Evolutionary conservation across 768 basidiomycete genomes (phyloP).

Genomic region (Sarcodon sp.): DNA sequence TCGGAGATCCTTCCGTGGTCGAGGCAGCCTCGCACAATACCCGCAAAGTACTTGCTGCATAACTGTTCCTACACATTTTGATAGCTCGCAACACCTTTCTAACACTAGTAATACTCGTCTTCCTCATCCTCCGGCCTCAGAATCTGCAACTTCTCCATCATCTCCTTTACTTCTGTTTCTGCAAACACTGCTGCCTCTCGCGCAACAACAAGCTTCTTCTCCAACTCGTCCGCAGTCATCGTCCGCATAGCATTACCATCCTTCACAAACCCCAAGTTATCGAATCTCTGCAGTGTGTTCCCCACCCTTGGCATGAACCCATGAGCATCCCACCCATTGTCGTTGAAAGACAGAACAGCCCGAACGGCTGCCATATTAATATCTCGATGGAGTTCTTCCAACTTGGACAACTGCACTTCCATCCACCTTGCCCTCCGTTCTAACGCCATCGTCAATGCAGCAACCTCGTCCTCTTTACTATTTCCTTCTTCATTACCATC

Average conservation of each 20-base stretch:
- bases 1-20: too few relatives aligned
- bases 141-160: constrained; percentile 55
- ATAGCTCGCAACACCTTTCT: too few relatives aligned
- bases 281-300: constrained; percentile 55
- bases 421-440: constrained; percentile 90
- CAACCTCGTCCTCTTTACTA: constrained; percentile 74
- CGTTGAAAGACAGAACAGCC: constrained; percentile 73
- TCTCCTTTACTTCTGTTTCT: constrained; percentile 62
- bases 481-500: constrained; percentile 55
- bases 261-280: constrained; percentile 45
- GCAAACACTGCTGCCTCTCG: constrained; percentile 61
- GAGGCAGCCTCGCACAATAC: too few relatives aligned
- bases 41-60: too few relatives aligned
- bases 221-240: constrained; percentile 63
- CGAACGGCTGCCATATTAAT: constrained; percentile 83
- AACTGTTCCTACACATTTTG: too few relatives aligned
- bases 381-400: constrained; percentile 82
- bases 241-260: constrained; percentile 25
- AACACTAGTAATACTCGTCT: constrained; percentile 11
- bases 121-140: constrained; percentile 31
- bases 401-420: constrained; percentile 81
- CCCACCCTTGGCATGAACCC: constrained; percentile 60
- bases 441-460: constrained; percentile 68
- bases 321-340: constrained; percentile 71
- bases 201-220: constrained; percentile 58